These are phyloP conservation scores for Mycena haematopus DNA, from an alignment of 768 basidiomycete genomes.

Conservation along the genomic window DNA sequence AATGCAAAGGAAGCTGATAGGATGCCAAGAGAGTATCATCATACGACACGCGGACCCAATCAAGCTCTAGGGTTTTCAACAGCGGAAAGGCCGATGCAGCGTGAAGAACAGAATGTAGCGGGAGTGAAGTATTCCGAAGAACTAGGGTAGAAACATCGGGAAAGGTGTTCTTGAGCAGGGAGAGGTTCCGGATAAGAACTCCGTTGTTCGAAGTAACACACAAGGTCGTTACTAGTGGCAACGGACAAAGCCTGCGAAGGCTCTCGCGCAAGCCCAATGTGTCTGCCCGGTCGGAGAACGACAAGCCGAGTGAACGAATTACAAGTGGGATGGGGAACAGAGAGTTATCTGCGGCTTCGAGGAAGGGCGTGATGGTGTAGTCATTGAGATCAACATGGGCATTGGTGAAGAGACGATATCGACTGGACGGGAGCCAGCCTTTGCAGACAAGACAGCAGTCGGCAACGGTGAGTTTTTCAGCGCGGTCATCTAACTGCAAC, in stretches of 20 bases:
- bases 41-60: neutral
- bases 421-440: constrained; percentile 15
- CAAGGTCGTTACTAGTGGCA: constrained; percentile 3
- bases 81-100: neutral
- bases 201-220: neutral
- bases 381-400: constrained; percentile 15
- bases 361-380: constrained; percentile 9
- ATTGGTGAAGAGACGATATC: constrained; percentile 22
- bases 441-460: neutral
- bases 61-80: constrained; percentile 8
- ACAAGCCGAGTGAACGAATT: constrained; percentile 5
- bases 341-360: neutral
- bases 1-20: neutral
- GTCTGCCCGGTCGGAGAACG: neutral
- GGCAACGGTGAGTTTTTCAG: neutral
- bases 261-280: neutral
- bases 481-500: too few relatives aligned
- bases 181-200: neutral
- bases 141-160: neutral
- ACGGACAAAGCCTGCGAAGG: neutral
- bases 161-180: neutral
- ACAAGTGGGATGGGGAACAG: too few relatives aligned
- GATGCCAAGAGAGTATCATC: too few relatives aligned
- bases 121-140: neutral
- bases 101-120: neutral